A percentile compares a stretch with the other conserved stretches of the same genome.
phyloP scores from a whole-genome alignment of 192 early-diverging fungal species.

The Mortierella antarctica region DNA sequence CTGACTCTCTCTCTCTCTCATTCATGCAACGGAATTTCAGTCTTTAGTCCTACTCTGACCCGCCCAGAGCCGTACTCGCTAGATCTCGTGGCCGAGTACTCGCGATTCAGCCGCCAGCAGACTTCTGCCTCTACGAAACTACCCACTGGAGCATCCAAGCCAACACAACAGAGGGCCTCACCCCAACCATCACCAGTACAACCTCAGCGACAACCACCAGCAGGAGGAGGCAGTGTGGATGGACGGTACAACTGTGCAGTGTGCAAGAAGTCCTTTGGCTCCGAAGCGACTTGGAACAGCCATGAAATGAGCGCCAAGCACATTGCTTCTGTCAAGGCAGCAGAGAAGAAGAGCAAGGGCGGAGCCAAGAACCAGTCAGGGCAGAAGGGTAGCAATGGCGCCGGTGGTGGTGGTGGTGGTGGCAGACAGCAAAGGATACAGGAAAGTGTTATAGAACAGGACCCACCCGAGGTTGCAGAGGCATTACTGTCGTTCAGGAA shows the following conservation, averaged over 20 bases:
- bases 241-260: constrained; percentile 52
- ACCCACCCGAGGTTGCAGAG: constrained; percentile 30
- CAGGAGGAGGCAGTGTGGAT: neutral
- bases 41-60: constrained; percentile 28
- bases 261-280: constrained; percentile 64
- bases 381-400: neutral
- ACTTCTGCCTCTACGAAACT: neutral
- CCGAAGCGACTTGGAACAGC: constrained; percentile 56
- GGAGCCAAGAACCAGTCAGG: constrained; percentile 17
- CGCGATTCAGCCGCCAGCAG: constrained; percentile 6
- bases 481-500: constrained; percentile 36
- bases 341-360: constrained; percentile 6
- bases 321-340: constrained; percentile 56
- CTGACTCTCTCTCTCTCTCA: too few relatives aligned
- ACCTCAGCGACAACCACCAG: neutral
- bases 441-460: constrained; percentile 5
- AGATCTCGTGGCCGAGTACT: constrained; percentile 30
- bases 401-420: neutral
- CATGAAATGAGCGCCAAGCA: constrained; percentile 66
- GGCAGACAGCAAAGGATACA: neutral
- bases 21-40: neutral
- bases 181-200: neutral
- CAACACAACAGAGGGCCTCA: neutral
- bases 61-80: constrained; percentile 32
- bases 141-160: neutral